Base-by-base conservation (phyloP, 2,329 filamentous ascomycete genomes). In the Aspergillus sp. region DNA sequence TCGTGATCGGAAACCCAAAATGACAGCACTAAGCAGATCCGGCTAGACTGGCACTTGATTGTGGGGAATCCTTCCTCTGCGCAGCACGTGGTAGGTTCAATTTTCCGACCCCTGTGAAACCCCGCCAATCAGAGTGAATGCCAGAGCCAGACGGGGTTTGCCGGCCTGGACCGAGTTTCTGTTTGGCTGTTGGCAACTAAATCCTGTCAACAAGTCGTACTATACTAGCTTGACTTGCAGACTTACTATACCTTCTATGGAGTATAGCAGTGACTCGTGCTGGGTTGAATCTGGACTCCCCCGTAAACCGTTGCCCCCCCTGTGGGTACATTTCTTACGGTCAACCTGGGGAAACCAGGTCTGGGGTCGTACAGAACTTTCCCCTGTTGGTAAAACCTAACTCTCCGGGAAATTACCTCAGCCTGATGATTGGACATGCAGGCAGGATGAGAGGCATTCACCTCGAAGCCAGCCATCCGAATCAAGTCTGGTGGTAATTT, bases 81-180 rank as follows among this genome's bases (percentile, higher is more conserved):
- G 7, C 25, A 30, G 15, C 47, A 50, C 47, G 47, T 50, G 47
- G 47, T 50, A 50, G 47, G 47, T 6, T 50, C 25, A 50, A 50
- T 30, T 50, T 50, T 30, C 47, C 47, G 47, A 32, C 47, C 47
- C 25, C 25, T 30, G 27, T 50, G 47, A 11, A 17, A 27, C 47
- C 25, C n/a, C 17, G 25, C 47, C 25, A 50, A 50, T 50, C 25
- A 50, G 15, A 30, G 25, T 8, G 5, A 17, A 21, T 17, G 42
- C 44, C 23, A 27, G 44, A 23, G 3, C 44, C 41, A 42, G 13
- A 57, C 65, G 66, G 65, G 32, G 36, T 39, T 42, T 32, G 47
- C 15, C 23, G 27, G 23, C 47, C 21, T 49, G 10, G 63, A 68
- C 41, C 70, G 70, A 71, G 64, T 42, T 13, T 68, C 61, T 71